Evolutionary conservation across 495 filamentous ascomycete species (phyloP), one percentile per base, ranked within the genome.

Genomic region (Xylaria venustula): DNA sequence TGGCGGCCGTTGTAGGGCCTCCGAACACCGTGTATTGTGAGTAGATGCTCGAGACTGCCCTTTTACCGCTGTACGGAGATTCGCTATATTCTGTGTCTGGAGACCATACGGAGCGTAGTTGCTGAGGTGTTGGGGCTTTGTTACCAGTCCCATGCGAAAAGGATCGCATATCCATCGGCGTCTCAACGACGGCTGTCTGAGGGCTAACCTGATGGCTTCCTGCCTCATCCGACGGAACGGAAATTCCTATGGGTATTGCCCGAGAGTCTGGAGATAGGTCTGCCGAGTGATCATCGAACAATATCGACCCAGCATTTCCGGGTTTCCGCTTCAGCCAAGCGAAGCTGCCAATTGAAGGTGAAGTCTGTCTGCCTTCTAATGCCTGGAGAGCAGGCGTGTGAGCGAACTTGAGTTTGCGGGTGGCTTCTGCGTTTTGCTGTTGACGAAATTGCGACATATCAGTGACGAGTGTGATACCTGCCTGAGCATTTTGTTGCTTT

Each of bases 211-310:
- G 70, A 60, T 78, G 79, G 1, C 79, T 72, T 5, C 79, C 71
- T 3, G 87, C 68, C 20, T 85, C 81, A 30, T 83, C 79, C 7
- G 80, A 80, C 11, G 90, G 87, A 30, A 94, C 82, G 3, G 81
- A 82, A 7, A 95, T 82, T 0, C 90, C 92, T 59, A 96, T 95
- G 64, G 90, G 79, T 42, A 96, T 91, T 14, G 88, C 83, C 25
- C 88, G 75, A 64, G 90, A 87, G 5, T 80, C 86, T 0, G 91
- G 91, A 5, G 91, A 93, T 2, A 96, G 74, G 40, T 88, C 89
- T n/a, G 64, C 58, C 30, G 67, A 67, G 8, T 55, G 63, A 51
- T 32, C 60, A 3, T 51, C 64, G 36, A 30, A 28, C 14, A 53
- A 25, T 30, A 15, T 25, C 52, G 66, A 67, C 69, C 70, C 37